These are phyloP conservation scores for Ceratobasidium papillatum DNA, from an alignment of 1,284 basidiomycete species.

Conservation along the genomic window DNA sequence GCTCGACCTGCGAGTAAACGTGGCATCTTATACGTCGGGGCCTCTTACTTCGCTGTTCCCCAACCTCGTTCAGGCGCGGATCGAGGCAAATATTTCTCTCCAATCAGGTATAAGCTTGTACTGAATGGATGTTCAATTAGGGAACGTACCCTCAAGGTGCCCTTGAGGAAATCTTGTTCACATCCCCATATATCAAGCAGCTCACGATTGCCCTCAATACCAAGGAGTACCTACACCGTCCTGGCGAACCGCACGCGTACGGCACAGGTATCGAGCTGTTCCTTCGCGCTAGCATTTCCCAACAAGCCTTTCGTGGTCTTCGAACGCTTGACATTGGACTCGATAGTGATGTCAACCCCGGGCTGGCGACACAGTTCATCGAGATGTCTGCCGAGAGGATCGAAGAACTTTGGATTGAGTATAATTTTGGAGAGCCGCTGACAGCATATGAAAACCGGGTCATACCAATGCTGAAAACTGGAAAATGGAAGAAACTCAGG, in stretches of 20 bases:
- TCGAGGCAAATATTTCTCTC: not conserved
- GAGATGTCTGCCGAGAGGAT: not conserved
- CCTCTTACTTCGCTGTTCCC: slow-evolving; percentile 11
- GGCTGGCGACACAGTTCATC: slow-evolving; percentile 9
- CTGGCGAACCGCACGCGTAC: slow-evolving; percentile 15
- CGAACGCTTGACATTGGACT: slow-evolving; percentile 4
- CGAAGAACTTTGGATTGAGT: slow-evolving; percentile 6
- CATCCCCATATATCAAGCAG: slow-evolving; percentile 3
- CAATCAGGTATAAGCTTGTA: not conserved
- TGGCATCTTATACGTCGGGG: not conserved
- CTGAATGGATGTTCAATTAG: not conserved
- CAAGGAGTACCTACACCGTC: not conserved
- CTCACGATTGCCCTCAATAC: not conserved
- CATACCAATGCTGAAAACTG: slow-evolving; percentile 4
- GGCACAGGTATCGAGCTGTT: slow-evolving; percentile 1
- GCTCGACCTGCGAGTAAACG: not conserved
- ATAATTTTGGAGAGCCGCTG: slow-evolving; percentile 9
- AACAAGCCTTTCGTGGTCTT: slow-evolving; percentile 1
- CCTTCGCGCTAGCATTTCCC: not conserved
- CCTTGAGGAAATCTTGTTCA: not conserved
- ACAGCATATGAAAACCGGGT: slow-evolving; percentile 5
- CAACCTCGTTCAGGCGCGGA: not conserved
- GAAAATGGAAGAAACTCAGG: slow-evolving; percentile 2
- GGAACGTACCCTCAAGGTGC: slow-evolving; percentile 6
- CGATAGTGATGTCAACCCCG: not conserved